These are phyloP conservation scores for Trapa incisa DNA, from an alignment of 345 rosid species.

Conservation along the genomic window DNA sequence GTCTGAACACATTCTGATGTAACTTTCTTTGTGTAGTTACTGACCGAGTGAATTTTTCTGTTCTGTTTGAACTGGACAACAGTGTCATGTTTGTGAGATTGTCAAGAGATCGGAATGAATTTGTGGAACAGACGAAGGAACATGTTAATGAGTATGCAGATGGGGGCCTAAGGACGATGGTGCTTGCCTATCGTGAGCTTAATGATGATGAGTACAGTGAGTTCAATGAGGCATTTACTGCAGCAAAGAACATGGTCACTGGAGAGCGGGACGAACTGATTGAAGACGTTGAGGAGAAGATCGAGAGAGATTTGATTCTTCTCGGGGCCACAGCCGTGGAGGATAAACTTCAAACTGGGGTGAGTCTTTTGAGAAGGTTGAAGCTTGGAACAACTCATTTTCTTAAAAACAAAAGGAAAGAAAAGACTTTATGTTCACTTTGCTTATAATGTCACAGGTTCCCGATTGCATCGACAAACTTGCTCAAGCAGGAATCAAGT, in stretches of 20 bases:
- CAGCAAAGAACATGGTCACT: conserved; percentile 53
- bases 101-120: conserved; percentile 39
- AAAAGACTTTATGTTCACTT: neutral
- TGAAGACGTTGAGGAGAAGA: conserved; percentile 52
- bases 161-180: conserved; percentile 87
- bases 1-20: neutral
- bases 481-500: conserved; percentile 90
- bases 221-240: conserved; percentile 51
- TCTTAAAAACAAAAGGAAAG: neutral
- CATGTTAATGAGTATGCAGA: conserved; percentile 78
- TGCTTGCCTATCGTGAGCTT: conserved; percentile 83
- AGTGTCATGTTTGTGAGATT: conserved; percentile 94
- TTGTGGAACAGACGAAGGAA: conserved; percentile 50
- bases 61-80: conserved; percentile 14
- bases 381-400: neutral
- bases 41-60: neutral
- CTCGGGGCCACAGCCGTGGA: conserved; percentile 96
- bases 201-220: conserved; percentile 54
- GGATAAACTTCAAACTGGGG: conserved; percentile 97
- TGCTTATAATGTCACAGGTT: conserved; percentile 37
- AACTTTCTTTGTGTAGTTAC: neutral
- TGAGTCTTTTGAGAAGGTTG: conserved; percentile 14
- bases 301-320: conserved; percentile 69
- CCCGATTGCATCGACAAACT: conserved; percentile 96
- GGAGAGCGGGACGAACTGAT: conserved; percentile 59